A percentile compares a stretch with the other conserved stretches of the same genome.
These are phyloP conservation scores for Microcos paniculata DNA, from an alignment of 345 rosid genomes.

Conservation along the genomic window DNA sequence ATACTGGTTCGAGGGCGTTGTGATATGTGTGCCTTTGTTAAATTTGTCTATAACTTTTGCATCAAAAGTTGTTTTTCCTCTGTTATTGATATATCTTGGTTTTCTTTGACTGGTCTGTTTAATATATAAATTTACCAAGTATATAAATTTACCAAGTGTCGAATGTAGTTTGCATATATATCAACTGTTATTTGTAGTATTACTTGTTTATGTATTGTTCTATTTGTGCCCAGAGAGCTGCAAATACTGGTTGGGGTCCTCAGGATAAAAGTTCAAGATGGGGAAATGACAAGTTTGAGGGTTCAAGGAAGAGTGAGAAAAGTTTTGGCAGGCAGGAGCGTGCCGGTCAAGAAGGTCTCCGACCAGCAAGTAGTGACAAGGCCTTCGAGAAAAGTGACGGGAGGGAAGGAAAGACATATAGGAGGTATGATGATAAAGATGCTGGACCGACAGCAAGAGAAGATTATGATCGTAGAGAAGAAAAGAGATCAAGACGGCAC, in stretches of 20 bases:
- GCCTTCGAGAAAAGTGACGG: conserved; percentile 27
- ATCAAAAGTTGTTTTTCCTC: neutral
- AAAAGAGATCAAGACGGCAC: conserved; percentile 21
- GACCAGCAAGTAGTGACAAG: conserved; percentile 29
- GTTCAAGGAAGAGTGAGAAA: conserved; percentile 38
- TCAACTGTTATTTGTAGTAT: neutral
- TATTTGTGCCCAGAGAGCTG: conserved; percentile 62
- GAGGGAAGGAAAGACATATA: conserved; percentile 35
- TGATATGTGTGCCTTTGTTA: neutral
- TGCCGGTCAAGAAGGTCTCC: conserved; percentile 27
- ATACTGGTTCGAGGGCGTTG: no score
- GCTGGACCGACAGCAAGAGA: conserved; percentile 20
- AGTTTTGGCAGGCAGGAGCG: conserved; percentile 25
- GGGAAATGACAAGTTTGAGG: conserved; percentile 75
- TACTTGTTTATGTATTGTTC: conserved; percentile 14
- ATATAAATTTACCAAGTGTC: neutral
- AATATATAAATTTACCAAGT: neutral
- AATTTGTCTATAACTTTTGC: neutral
- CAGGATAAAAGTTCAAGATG: conserved; percentile 60
- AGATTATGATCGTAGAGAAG: conserved; percentile 22
- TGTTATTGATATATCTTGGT: neutral
- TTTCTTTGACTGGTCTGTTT: neutral
- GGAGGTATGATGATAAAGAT: conserved; percentile 20
- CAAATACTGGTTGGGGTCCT: conserved; percentile 84
- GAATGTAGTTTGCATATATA: neutral